A percentile compares a stretch with the other conserved stretches of the same genome.
Conservation (phyloP, 106 monocot species). For the Dendrobium huoshanense region DNA sequence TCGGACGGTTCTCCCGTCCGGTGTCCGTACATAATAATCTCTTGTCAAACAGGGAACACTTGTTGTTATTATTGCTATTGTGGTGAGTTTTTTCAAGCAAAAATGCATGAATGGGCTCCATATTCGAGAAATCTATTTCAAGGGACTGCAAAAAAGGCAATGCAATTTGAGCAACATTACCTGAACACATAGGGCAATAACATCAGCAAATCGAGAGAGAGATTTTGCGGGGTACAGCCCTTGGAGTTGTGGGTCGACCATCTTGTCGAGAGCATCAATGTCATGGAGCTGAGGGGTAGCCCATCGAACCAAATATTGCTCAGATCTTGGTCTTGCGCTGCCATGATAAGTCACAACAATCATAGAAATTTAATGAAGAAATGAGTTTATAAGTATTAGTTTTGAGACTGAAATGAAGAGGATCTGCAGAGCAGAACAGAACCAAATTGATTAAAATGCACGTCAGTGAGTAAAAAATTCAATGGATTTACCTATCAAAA, state of each 20-base stretch:
- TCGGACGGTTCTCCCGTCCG: no score
- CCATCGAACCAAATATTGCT: conserved; percentile 88
- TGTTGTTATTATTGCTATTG: no score
- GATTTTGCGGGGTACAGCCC: conserved; percentile 93
- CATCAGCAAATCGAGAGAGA: conserved; percentile 89
- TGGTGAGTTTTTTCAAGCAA: no score
- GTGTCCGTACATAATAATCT: no score
- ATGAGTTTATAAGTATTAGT: background rate
- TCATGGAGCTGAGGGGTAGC: conserved; percentile 94
- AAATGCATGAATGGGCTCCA: no score
- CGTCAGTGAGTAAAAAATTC: background rate
- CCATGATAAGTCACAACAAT: background rate
- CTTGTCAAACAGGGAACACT: background rate
- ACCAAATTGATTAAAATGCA: background rate
- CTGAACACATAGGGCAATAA: conserved; percentile 90
- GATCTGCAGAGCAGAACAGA: background rate
- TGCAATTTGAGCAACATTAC: conserved; percentile 24
- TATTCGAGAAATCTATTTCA: no score
- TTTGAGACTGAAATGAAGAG: background rate
- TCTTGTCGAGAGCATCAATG: conserved; percentile 83
- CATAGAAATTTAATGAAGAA: background rate
- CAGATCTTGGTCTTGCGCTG: conserved; percentile 68
- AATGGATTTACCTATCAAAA: conserved; percentile 57
- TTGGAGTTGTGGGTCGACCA: conserved; percentile 88
- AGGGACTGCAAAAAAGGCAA: background rate